phyloP scores from a whole-genome alignment of 352 stramenopile genomes.

The Aphanomyces astaci region DNA sequence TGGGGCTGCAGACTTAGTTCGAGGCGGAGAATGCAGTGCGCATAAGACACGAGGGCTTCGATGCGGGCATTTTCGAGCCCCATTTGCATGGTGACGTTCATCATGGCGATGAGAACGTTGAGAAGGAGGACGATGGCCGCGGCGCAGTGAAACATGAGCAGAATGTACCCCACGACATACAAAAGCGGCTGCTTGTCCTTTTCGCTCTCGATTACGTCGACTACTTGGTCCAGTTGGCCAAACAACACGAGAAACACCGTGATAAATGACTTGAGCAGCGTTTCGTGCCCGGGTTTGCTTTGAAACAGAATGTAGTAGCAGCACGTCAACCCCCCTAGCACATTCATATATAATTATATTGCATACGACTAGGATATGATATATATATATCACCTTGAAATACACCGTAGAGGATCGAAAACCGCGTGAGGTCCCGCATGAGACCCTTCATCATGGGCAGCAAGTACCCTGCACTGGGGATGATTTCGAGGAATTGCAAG shows the following conservation, averaged over 20 bases:
- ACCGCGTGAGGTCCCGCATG: conserved; percentile 56
- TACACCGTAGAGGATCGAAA: conserved; percentile 59
- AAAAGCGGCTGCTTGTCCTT: conserved; percentile 1
- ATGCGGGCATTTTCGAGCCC: conserved; percentile 49
- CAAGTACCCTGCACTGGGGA: conserved; percentile 44
- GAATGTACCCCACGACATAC: conserved; percentile 5
- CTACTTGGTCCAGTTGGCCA: conserved; percentile 38
- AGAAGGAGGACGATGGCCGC: conserved; percentile 52
- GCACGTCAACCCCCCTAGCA: conserved; percentile 51
- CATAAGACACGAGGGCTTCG: conserved; percentile 47
- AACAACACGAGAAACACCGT: conserved; percentile 71
- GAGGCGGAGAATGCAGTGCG: conserved; percentile 44
- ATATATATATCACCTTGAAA: conserved; percentile 30
- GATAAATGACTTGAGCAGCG: conserved; percentile 52
- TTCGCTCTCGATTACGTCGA: not conserved
- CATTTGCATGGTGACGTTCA: conserved; percentile 53
- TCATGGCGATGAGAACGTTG: conserved; percentile 70
- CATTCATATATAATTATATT: not conserved
- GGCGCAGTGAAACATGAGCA: conserved; percentile 48
- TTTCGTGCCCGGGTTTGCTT: conserved; percentile 45
- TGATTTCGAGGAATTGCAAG: conserved; percentile 63
- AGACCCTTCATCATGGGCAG: conserved; percentile 76
- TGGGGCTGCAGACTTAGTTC: conserved; percentile 37
- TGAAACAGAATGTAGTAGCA: conserved; percentile 66
- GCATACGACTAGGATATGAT: not conserved